Evolutionary conservation across 2,329 filamentous ascomycete species (phyloP).

Genomic region (Mycogone perniciosa): DNA sequence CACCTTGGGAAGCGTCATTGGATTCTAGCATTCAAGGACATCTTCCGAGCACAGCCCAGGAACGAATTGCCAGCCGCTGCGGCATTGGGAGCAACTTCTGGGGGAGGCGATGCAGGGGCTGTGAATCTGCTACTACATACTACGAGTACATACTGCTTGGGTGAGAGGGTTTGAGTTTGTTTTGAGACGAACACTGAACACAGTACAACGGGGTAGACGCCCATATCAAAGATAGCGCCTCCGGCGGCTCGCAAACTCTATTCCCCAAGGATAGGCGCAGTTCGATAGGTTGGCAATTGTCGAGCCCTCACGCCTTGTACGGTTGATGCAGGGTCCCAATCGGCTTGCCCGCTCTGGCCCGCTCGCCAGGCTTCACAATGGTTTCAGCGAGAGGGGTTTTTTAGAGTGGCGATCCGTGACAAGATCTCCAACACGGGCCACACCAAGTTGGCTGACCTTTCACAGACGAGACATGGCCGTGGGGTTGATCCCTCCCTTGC

Average conservation of each 20-base stretch:
- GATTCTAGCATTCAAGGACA: no score
- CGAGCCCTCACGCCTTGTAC: no score
- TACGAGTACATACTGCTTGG: no score
- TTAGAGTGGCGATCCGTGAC: neutral
- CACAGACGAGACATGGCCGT: neutral
- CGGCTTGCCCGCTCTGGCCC: neutral
- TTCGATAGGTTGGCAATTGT: no score
- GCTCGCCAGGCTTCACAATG: neutral
- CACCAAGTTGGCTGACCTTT: neutral
- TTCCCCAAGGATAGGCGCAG: neutral
- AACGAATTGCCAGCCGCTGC: neutral
- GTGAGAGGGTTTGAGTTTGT: neutral
- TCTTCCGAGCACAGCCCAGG: neutral
- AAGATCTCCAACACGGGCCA: neutral
- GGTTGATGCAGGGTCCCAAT: neutral
- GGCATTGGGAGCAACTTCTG: neutral
- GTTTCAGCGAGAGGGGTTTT: neutral
- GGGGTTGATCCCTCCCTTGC: neutral
- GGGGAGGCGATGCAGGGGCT: constrained; percentile 11
- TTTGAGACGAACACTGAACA: neutral
- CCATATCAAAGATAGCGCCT: neutral
- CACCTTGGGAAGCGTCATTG: no score
- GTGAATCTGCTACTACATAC: neutral
- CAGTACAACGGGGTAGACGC: neutral
- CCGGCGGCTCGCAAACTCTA: neutral